Base-by-base conservation (phyloP, 2,329 filamentous ascomycete genomes). In the Aureobasidium sp. region DNA sequence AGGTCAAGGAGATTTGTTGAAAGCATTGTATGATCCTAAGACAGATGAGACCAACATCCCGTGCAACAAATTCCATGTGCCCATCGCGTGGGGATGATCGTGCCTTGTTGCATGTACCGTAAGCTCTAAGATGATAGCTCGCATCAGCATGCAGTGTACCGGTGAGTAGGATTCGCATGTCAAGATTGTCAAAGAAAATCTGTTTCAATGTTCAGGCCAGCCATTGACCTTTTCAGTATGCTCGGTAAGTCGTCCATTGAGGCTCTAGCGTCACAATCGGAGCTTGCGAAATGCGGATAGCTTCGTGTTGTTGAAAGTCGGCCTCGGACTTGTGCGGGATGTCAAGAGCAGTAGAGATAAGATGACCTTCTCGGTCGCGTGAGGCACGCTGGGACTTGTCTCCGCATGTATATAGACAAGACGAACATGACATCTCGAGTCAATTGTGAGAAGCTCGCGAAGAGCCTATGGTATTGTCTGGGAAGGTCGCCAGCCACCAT, bases 81-180 rank as follows among this genome's bases (percentile, higher is more conserved):
- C 12, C 36, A 46, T 36, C 41, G 51, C 51, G 51, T 55, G 51
- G 41, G 27, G 53, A 12, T 32, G 53, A 17, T 26, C 9, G 53
- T 57, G 27, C 29, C n/a, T 46, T 23, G 39, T 34, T 41, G 39
- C 41, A 57, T 44, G 53, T 57, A 57, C 53, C 15, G 53, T 57
- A 57, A 57, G 53, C 53, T 36, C n/a, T 57, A 46, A 26, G 17
- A 26, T 36, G 9, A 23, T 57, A 57, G 53, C 53, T 57, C 53
- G 53, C 39, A 8, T 57, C 39, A 57, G 53, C 53, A 46, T 57
- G 53, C 41, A 46, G 41, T 41, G 26, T 34, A 46, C 53, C 41
- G 53, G 53, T 46, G 3, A 57, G 29, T 20, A 2, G 20, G 23
- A 52, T 36, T 26, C 32, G 12, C 4, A 32, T 23, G 27, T 44